Percentiles rank a stretch among this genome's conserved stretches.
Conservation (phyloP, 1,284 basidiomycete genomes). For the Fomitopsis pinicola region DNA sequence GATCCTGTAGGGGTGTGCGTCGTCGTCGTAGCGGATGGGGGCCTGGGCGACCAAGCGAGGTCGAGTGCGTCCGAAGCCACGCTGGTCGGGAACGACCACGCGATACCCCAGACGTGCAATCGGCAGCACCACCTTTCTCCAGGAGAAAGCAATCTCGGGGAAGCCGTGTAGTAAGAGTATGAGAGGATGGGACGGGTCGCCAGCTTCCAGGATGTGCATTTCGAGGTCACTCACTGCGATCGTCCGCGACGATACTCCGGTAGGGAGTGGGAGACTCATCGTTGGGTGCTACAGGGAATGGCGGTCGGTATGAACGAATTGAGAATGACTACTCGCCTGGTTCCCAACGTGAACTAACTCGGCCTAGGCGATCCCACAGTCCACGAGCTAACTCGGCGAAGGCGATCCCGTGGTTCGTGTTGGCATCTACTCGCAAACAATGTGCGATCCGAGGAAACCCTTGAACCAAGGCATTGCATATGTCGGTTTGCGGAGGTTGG, state of each 20-base stretch:
- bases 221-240: constrained; percentile 37
- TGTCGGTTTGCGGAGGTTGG: too few relatives aligned
- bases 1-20: constrained; percentile 44
- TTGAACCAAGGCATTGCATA: too few relatives aligned
- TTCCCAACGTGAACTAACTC: too few relatives aligned
- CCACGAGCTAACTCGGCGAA: too few relatives aligned
- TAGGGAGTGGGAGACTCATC: background rate
- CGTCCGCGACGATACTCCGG: constrained; percentile 9
- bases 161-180: constrained; percentile 63
- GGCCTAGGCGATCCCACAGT: too few relatives aligned
- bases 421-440: too few relatives aligned
- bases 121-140: constrained; percentile 52
- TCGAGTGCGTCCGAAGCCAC: constrained; percentile 29
- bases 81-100: constrained; percentile 32
- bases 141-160: constrained; percentile 61
- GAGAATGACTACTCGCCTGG: too few relatives aligned
- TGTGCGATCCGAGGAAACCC: too few relatives aligned
- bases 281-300: too few relatives aligned
- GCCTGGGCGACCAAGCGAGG: constrained; percentile 13
- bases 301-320: too few relatives aligned
- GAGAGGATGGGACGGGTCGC: constrained; percentile 34
- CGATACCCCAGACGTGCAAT: constrained; percentile 36
- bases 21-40: constrained; percentile 40
- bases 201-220: constrained; percentile 50
- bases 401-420: too few relatives aligned